phyloP scores from a whole-genome alignment of 805 yeast species.

The Yarrowia phangngaensis region DNA sequence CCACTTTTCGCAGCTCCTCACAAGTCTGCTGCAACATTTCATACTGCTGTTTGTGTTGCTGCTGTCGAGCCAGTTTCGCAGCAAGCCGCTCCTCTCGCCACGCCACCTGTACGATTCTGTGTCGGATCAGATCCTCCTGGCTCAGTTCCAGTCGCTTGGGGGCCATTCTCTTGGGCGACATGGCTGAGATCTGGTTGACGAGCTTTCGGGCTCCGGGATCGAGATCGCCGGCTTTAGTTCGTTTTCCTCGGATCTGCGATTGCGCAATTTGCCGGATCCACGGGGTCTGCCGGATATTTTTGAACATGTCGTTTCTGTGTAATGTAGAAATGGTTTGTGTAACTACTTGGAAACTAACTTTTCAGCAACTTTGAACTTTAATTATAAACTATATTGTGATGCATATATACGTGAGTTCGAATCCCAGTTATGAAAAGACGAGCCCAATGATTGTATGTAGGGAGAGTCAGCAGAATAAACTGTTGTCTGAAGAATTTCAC shows the following conservation, averaged over 20 bases:
- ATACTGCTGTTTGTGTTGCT: slow-evolving; percentile 48
- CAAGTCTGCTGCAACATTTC: slow-evolving; percentile 65
- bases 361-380: too few species aligned
- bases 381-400: slow-evolving; percentile 8
- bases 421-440: too few species aligned
- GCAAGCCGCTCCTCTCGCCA: slow-evolving; percentile 66
- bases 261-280: background rate
- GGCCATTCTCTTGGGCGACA: slow-evolving; percentile 82
- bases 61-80: slow-evolving; percentile 43
- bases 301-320: slow-evolving; percentile 5
- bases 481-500: too few species aligned
- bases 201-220: slow-evolving; percentile 50
- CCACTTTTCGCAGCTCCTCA: slow-evolving; percentile 51
- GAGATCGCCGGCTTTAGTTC: slow-evolving; percentile 44
- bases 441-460: too few species aligned
- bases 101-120: slow-evolving; percentile 74
- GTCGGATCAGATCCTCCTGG: slow-evolving; percentile 80
- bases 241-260: slow-evolving; percentile 44
- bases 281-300: background rate
- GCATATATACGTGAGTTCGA: too few species aligned
- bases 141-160: slow-evolving; percentile 75
- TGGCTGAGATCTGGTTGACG: slow-evolving; percentile 64
- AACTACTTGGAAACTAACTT: too few species aligned
- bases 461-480: too few species aligned
- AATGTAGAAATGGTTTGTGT: background rate